Conservation (phyloP, 805 yeast genomes). For the Teunomyces stri region DNA sequence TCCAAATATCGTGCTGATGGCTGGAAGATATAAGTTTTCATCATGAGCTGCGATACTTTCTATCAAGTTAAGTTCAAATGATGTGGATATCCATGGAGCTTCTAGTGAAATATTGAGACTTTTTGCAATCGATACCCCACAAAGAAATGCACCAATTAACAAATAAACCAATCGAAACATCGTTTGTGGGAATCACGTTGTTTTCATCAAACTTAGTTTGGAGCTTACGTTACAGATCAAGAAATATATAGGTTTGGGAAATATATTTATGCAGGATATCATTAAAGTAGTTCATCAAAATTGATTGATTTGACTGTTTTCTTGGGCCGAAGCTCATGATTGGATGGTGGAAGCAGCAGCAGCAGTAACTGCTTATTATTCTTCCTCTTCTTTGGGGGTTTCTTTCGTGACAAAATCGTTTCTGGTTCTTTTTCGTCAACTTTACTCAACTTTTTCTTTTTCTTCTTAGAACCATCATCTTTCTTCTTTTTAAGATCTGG, state of each 20-base stretch:
- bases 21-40: conserved; percentile 33
- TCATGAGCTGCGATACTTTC: conserved; percentile 40
- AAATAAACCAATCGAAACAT: not conserved
- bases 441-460: not conserved
- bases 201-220: not conserved
- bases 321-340: conserved; percentile 6
- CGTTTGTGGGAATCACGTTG: too few species aligned
- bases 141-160: not conserved
- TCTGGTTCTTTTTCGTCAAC: not conserved
- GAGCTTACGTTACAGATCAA: conserved; percentile 1
- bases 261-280: not conserved
- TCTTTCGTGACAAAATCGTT: not conserved
- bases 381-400: not conserved
- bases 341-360: not conserved
- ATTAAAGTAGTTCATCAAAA: conserved; percentile 17
- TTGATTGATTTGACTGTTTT: conserved; percentile 17
- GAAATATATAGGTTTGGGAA: not conserved
- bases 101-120: conserved; percentile 20
- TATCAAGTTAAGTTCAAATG: conserved; percentile 42
- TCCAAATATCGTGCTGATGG: conserved; percentile 13
- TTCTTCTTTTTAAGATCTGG: not conserved
- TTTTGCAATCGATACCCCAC: conserved; percentile 4
- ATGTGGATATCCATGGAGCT: conserved; percentile 41
- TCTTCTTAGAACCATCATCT: not conserved
- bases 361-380: not conserved